Evolutionary conservation across 495 filamentous ascomycete genomes (phyloP), one percentile per base, ranked within the genome.

Genomic region (Collariella sp.): DNA sequence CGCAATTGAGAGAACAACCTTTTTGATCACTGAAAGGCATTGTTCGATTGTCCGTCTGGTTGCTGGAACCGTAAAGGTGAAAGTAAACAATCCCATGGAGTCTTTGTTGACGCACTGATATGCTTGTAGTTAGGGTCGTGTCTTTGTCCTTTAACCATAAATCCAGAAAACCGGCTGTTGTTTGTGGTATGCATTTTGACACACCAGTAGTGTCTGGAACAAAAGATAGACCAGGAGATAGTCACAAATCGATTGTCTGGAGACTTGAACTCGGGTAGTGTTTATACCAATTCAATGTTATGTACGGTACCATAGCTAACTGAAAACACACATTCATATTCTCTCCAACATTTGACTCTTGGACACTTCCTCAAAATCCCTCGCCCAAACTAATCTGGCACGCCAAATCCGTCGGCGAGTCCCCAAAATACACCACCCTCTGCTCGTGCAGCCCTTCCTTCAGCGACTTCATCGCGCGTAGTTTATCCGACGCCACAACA

Each of bases 361-460:
- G 6, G 61, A 23, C 26, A 69, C 51, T 40, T 69, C 64, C 2
- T 56, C 46, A 50, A 65, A 69, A 26, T 64, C 54, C 40, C 54
- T 67, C 31, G 62, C 66, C 66, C 66, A 69, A 7, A 59, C 60
- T 50, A 69, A 10, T 13, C 42, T 40, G 9, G 45, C 72, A 75
- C 26, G 54, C 60, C 50, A 70, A 36, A 45, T 71, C 67, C 38
- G 64, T 71, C 15, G 61, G 47, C 41, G 65, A 67, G 46, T 68
- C 67, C n/a, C 68, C 67, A 35, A 70, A 55, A 50, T 68, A 69
- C 26, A 63, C 57, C 48, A 61, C 58, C 7, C 7, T 43, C 24
- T 56, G 34, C 33, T 48, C 19, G 11, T 46, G 22, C 33, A 24
- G 24, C 19, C 24, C 33, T 7, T 16, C 16, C 38, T n/a, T 19